Evolutionary conservation across 2,329 filamentous ascomycete species (phyloP).

Genomic region (Pyricularia sp.): DNA sequence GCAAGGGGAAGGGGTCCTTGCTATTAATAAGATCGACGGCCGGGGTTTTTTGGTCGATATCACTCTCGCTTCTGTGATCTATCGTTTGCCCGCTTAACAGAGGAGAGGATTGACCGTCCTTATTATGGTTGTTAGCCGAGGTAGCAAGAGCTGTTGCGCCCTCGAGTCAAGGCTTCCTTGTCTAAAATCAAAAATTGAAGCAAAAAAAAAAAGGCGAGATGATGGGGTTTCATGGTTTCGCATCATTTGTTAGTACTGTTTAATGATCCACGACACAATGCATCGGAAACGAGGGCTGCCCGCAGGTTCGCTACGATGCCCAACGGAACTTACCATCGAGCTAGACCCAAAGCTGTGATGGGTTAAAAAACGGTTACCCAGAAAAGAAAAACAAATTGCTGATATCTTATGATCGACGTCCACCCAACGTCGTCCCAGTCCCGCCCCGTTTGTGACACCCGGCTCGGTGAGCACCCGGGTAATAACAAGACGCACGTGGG

Average conservation of each 20-base stretch:
- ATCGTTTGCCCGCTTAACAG: not conserved
- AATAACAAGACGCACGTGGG: not conserved
- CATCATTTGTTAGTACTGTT: not conserved
- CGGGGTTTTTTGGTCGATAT: not conserved
- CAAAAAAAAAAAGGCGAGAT: not conserved
- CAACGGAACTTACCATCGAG: not conserved
- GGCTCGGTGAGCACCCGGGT: not conserved
- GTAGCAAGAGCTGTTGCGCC: not conserved
- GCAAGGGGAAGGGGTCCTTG: not conserved
- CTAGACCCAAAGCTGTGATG: not conserved
- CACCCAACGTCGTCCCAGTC: not conserved
- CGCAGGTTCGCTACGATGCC: not conserved
- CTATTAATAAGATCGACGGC: not conserved
- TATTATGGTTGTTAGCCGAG: not conserved
- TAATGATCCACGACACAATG: not conserved
- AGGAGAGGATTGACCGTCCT: not conserved
- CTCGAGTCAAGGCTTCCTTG: not conserved
- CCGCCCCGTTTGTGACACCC: not conserved
- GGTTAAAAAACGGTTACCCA: not conserved
- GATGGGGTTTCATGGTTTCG: not conserved
- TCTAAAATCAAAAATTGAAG: not conserved
- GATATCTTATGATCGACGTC: not conserved
- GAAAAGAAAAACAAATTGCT: no score
- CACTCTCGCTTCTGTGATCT: not conserved
- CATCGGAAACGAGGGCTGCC: not conserved